These are phyloP conservation scores for Kluyveromyces aestuarii DNA, from an alignment of 805 yeast genomes.

Conservation along the genomic window DNA sequence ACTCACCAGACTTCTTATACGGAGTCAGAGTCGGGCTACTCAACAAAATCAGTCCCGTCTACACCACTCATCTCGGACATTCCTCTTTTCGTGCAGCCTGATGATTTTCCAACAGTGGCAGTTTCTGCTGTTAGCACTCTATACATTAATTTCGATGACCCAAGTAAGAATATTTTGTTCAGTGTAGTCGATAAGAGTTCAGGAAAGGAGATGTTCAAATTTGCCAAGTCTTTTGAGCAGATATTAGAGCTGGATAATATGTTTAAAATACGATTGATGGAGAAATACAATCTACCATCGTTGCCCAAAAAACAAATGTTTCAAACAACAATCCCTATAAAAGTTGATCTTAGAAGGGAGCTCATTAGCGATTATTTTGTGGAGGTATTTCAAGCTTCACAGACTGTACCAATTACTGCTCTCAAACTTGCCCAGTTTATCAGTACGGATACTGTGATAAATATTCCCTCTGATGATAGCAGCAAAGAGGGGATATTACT, in stretches of 20 bases:
- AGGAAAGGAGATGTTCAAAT: constrained; percentile 64
- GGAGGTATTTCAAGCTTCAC: constrained; percentile 47
- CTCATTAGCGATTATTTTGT: constrained; percentile 51
- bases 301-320: constrained; percentile 60
- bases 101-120: constrained; percentile 42
- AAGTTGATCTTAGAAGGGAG: constrained; percentile 52
- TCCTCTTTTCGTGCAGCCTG: constrained; percentile 49
- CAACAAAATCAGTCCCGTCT: background rate
- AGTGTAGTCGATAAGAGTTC: constrained; percentile 54
- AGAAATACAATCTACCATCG: constrained; percentile 40
- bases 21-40: background rate
- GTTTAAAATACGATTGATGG: constrained; percentile 45
- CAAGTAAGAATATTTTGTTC: constrained; percentile 53
- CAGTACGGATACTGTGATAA: constrained; percentile 60
- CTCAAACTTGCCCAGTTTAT: constrained; percentile 52
- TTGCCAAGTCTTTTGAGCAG: constrained; percentile 54
- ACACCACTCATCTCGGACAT: constrained; percentile 26
- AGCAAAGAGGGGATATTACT: constrained; percentile 57
- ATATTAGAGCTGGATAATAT: constrained; percentile 53
- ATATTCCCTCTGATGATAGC: constrained; percentile 38
- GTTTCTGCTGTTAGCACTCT: constrained; percentile 44
- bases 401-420: constrained; percentile 44
- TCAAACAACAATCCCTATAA: constrained; percentile 43
- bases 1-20: background rate
- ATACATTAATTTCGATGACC: constrained; percentile 31